phyloP scores from a whole-genome alignment of 1,284 basidiomycete genomes.

The Coniophora puteana region DNA sequence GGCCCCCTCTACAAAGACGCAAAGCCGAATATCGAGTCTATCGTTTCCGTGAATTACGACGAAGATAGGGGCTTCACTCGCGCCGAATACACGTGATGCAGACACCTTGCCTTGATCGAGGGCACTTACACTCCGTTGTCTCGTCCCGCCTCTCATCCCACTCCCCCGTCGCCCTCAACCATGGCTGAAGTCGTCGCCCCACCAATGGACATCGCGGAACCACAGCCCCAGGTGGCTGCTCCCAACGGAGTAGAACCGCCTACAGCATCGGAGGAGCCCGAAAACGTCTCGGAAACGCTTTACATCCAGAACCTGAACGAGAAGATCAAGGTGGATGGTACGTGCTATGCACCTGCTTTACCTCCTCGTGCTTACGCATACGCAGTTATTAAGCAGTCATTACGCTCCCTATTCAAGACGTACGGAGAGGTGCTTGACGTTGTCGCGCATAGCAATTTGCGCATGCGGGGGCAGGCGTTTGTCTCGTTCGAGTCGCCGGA shows the following conservation, averaged over 20 bases:
- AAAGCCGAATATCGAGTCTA: too few species aligned
- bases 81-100: too few species aligned
- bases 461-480: slow-evolving; percentile 99
- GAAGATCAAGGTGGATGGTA: slow-evolving; percentile 86
- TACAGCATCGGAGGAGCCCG: slow-evolving; percentile 35
- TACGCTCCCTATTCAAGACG: slow-evolving; percentile 87
- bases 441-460: slow-evolving; percentile 87
- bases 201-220: slow-evolving; percentile 26
- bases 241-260: slow-evolving; percentile 19
- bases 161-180: too few species aligned
- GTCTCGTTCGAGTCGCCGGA: slow-evolving; percentile 86
- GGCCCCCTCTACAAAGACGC: too few species aligned
- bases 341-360: slow-evolving; percentile 25
- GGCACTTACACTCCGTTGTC: too few species aligned
- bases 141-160: too few species aligned
- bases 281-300: slow-evolving; percentile 76
- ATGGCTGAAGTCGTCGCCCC: slow-evolving; percentile 28
- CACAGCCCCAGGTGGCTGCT: slow-evolving; percentile 35
- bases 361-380: slow-evolving; percentile 6
- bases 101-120: too few species aligned
- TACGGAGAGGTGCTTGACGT: slow-evolving; percentile 93
- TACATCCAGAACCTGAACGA: slow-evolving; percentile 99
- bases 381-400: slow-evolving; percentile 82
- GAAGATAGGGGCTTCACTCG: too few species aligned
- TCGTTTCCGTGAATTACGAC: too few species aligned